These are phyloP conservation scores for Colletotrichum camelliae DNA, from an alignment of 2,329 filamentous ascomycete species.

Conservation along the genomic window DNA sequence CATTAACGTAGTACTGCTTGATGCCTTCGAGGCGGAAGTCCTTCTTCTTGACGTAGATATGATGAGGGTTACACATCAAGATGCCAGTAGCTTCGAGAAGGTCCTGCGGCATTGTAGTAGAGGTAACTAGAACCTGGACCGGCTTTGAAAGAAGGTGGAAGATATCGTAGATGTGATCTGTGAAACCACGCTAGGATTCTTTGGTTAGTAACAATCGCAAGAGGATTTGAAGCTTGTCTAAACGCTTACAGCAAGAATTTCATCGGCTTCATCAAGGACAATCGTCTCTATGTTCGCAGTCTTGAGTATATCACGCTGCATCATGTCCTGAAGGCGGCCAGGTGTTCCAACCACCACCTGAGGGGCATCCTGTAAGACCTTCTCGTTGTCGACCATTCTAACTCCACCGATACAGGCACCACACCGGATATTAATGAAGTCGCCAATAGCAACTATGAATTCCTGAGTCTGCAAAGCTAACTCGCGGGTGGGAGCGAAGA, in stretches of 20 bases:
- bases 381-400: slow-evolving; percentile 98
- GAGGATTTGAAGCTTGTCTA: slow-evolving; percentile 10
- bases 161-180: slow-evolving; percentile 99
- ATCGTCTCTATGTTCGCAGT: slow-evolving; percentile 99
- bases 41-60: slow-evolving; percentile 99
- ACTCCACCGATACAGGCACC: slow-evolving; percentile 99
- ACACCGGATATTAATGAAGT: slow-evolving; percentile 99
- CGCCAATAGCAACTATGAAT: slow-evolving; percentile 96
- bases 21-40: slow-evolving; percentile 99
- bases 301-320: slow-evolving; percentile 95
- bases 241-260: slow-evolving; percentile 87
- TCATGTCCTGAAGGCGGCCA: slow-evolving; percentile 99
- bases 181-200: slow-evolving; percentile 82
- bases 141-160: slow-evolving; percentile 98
- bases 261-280: slow-evolving; percentile 98
- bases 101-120: slow-evolving; percentile 98
- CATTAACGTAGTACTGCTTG: slow-evolving; percentile 99
- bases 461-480: slow-evolving; percentile 99
- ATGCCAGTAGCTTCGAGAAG: slow-evolving; percentile 99
- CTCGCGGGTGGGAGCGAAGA: slow-evolving; percentile 97
- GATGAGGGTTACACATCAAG: slow-evolving; percentile 99
- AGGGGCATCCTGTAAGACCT: slow-evolving; percentile 92
- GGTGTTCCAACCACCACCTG: slow-evolving; percentile 98
- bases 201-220: slow-evolving; percentile 34
- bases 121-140: slow-evolving; percentile 97